These are phyloP conservation scores for Athelia psychrophila DNA, from an alignment of 1,284 basidiomycete species.

Conservation along the genomic window DNA sequence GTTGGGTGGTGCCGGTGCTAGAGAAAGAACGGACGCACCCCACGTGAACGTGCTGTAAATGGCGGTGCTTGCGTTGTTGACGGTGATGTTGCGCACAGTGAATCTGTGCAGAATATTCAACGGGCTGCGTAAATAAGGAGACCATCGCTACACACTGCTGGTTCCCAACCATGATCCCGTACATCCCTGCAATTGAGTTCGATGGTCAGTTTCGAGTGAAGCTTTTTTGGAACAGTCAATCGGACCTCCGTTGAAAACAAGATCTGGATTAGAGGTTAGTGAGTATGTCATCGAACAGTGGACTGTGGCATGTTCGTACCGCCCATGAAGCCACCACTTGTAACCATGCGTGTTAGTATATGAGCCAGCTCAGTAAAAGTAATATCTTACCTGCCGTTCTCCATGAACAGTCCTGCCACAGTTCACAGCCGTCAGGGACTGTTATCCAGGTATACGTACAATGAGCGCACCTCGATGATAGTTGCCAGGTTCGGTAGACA, in stretches of 20 bases:
- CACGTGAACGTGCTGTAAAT: conserved; percentile 48
- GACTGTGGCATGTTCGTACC: conserved; percentile 24
- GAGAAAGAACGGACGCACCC: conserved; percentile 31
- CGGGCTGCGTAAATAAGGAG: not conserved
- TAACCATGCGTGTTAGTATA: not conserved
- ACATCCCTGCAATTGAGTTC: conserved; percentile 27
- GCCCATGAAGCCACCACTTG: conserved; percentile 64
- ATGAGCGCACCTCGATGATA: conserved; percentile 40
- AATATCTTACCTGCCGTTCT: conserved; percentile 43
- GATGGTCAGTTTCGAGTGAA: conserved; percentile 32
- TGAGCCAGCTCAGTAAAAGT: not conserved
- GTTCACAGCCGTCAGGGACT: not conserved
- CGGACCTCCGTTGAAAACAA: conserved; percentile 60
- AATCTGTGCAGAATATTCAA: conserved; percentile 24
- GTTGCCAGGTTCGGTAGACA: conserved; percentile 36
- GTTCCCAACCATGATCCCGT: conserved; percentile 47
- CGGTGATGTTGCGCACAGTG: conserved; percentile 51
- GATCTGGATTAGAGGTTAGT: conserved; percentile 32
- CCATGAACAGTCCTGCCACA: conserved; percentile 62
- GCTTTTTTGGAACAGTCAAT: conserved; percentile 5
- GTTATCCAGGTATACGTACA: no score
- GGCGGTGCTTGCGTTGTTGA: conserved; percentile 43
- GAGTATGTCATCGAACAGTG: not conserved
- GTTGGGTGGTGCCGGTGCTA: not conserved
- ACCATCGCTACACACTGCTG: conserved; percentile 36